phyloP scores from a whole-genome alignment of 2,329 filamentous ascomycete genomes.

The Sclerotinia sclerotiorum region DNA sequence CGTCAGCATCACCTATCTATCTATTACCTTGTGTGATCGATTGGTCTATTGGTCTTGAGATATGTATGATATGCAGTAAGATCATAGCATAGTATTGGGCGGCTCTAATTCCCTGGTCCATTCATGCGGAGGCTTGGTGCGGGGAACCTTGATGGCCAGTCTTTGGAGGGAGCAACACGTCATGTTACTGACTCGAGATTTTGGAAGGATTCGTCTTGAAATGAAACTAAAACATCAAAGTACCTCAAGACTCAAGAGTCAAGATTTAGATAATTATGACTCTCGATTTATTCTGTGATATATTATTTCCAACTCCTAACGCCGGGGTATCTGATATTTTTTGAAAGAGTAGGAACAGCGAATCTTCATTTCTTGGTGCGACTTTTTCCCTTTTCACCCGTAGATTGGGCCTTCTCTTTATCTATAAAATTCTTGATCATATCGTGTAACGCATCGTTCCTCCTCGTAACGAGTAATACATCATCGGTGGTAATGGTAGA shows the following conservation, averaged over 20 bases:
- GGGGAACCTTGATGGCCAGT: conserved; percentile 8
- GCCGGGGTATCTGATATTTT: conserved; percentile 1
- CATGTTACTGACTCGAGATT: background rate
- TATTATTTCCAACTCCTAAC: background rate
- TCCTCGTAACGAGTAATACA: conserved; percentile 79
- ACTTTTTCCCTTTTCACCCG: conserved; percentile 21
- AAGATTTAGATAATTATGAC: background rate
- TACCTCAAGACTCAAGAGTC: too few species aligned
- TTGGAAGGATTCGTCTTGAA: background rate
- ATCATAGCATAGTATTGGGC: background rate
- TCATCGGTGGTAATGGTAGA: conserved; percentile 81
- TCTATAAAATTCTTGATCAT: conserved; percentile 73
- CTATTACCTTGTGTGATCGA: background rate
- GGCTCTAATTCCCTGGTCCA: background rate
- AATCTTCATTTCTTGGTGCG: conserved; percentile 22
- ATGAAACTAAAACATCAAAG: background rate
- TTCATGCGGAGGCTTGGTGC: conserved; percentile 1
- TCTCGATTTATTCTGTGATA: background rate
- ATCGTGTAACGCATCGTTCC: conserved; percentile 80
- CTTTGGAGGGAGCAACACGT: background rate
- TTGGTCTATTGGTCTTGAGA: too few species aligned
- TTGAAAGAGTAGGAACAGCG: background rate
- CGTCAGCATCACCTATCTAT: background rate
- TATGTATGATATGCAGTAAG: background rate
- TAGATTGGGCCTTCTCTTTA: conserved; percentile 48